Evolutionary conservation across 345 rosid genomes (phyloP).

Genomic region (Citrus mangshanensis): DNA sequence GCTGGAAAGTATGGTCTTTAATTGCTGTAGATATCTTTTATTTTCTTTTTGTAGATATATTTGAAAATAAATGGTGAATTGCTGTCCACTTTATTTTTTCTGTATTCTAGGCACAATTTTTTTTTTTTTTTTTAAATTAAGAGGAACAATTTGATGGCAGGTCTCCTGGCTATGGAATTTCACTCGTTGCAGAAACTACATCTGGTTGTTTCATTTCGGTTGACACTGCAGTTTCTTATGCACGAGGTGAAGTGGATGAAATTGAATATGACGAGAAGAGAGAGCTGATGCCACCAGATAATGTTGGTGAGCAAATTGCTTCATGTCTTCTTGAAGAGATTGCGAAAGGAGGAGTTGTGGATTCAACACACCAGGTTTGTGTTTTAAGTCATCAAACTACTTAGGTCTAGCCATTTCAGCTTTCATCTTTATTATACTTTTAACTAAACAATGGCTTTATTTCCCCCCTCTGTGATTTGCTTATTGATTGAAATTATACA

Average conservation of each 20-base stretch:
- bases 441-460: not conserved
- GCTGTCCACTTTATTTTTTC: not conserved
- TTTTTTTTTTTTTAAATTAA: not conserved
- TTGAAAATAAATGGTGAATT: not conserved
- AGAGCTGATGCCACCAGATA: slow-evolving; percentile 60
- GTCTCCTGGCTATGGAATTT: slow-evolving; percentile 90
- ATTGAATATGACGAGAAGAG: slow-evolving; percentile 55
- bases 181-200: slow-evolving; percentile 89
- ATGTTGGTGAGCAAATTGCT: slow-evolving; percentile 78
- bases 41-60: not conserved
- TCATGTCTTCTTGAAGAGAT: slow-evolving; percentile 84
- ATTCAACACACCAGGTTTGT: slow-evolving; percentile 88
- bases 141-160: slow-evolving; percentile 39
- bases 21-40: not conserved
- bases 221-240: slow-evolving; percentile 64
- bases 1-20: slow-evolving; percentile 82
- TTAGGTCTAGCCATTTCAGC: not conserved
- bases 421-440: not conserved
- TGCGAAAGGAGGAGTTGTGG: slow-evolving; percentile 94
- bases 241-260: slow-evolving; percentile 44
- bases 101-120: not conserved
- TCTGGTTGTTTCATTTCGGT: slow-evolving; percentile 80
- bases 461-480: not conserved
- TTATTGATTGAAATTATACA: not conserved
- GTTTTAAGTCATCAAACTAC: not conserved